Conservation (phyloP, 2,329 filamentous ascomycete genomes). For the Calonectria fujianensis region DNA sequence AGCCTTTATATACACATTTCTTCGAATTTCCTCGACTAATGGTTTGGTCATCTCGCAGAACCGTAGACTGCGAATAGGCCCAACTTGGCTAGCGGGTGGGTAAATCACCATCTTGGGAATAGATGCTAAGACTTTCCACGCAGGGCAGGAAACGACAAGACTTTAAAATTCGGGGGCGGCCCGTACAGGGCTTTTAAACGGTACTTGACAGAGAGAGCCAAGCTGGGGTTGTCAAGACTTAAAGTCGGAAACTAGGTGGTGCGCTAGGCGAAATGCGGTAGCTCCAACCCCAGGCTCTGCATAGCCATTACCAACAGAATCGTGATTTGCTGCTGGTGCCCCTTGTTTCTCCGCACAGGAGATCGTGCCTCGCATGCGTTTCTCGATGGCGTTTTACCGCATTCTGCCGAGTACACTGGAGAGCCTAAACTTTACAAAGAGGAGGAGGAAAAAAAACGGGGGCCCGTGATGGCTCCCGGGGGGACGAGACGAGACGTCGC, state of each 20-base stretch:
- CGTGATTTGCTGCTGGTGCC: conserved; percentile 8
- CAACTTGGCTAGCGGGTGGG: background rate
- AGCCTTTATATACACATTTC: conserved; percentile 17
- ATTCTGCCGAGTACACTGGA: background rate
- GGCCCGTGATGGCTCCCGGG: background rate
- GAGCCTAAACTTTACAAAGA: background rate
- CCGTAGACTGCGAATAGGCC: background rate
- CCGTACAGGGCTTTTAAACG: background rate
- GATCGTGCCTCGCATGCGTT: conserved; percentile 1
- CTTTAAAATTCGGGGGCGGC: background rate
- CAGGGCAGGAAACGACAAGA: background rate
- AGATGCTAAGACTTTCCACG: conserved; percentile 21
- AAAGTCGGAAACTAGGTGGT: conserved; percentile 8
- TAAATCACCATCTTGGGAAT: conserved; percentile 13
- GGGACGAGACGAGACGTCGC: background rate
- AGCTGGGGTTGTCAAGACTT: conserved; percentile 27
- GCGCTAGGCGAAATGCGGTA: conserved; percentile 31
- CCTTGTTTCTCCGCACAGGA: background rate
- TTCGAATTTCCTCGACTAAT: background rate
- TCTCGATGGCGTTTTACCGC: background rate
- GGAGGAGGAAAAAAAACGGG: background rate
- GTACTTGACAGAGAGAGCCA: conserved; percentile 8
- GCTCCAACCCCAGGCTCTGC: background rate
- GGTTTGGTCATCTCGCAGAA: conserved; percentile 3
- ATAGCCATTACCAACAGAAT: conserved; percentile 7